Evolutionary conservation across 2,329 filamentous ascomycete genomes (phyloP), one percentile per base, ranked within the genome.

Genomic region (Daldinia sp.): DNA sequence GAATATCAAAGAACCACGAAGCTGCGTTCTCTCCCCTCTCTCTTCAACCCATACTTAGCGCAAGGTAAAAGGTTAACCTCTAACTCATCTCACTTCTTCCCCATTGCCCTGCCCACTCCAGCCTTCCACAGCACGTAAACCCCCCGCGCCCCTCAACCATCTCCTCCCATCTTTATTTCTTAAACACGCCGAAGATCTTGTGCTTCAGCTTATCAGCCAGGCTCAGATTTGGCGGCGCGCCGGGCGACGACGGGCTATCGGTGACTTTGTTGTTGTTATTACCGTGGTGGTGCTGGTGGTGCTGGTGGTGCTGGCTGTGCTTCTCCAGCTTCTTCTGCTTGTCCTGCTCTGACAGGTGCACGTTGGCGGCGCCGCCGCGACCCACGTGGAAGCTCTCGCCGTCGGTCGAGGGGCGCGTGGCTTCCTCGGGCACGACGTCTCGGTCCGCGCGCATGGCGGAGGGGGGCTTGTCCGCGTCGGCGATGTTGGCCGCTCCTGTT

Each of bases 321-420:
- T 74, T 73, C 60, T 63, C 44, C 37, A 42, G 59, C 48, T 69
- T 57, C 62, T 70, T 56, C 56, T 62, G 46, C 62, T 72, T 64
- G 55, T 73, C 61, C 68, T 79, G 74, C 39, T 70, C 73, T 10
- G 75, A 76, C 51, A 80, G 72, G 72, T 84, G 81, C 76, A 85
- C 85, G 77, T 90, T 90, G 58, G 87, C 88, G 9, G 85, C 86
- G 65, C 88, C 88, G 74, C 88, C 88, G 35, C 88, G 87, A 63
- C 88, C 88, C 44, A 83, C 85, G 80, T 90, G 87, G 78, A 83
- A 86, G 75, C 65, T 68, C 58, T 87, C 85, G 65, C 79, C 76
- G 59, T 81, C 79, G 15, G 87, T 83, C 55, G 80, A 78, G 30
- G 82, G 80, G 28, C 86, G 85, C 57, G 83, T 76, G 23, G 87